Evolutionary conservation across 805 yeast species (phyloP).

Genomic region (Gaillardinia entomophila): DNA sequence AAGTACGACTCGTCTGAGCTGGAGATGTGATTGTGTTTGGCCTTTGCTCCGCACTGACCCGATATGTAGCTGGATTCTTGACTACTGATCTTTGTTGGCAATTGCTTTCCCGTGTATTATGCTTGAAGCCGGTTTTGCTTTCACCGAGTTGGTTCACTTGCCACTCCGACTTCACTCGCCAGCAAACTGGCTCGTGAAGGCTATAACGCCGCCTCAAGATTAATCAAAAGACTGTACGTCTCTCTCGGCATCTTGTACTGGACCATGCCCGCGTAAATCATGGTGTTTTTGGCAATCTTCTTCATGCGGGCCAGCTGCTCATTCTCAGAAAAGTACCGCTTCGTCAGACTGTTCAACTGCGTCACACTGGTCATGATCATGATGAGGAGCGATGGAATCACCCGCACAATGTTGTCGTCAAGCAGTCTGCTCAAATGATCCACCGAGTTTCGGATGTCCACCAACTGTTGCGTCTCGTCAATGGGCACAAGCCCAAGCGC

Average conservation of each 20-base stretch:
- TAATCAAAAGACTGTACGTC: slow-evolving; percentile 64
- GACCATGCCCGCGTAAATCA: slow-evolving; percentile 92
- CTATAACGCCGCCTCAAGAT: slow-evolving; percentile 47
- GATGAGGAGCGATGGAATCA: slow-evolving; percentile 72
- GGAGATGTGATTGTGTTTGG: too few species aligned
- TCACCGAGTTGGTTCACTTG: too few species aligned
- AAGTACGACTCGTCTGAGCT: too few species aligned
- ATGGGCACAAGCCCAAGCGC: slow-evolving; percentile 65
- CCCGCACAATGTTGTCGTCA: slow-evolving; percentile 69
- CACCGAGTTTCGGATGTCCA: slow-evolving; percentile 58
- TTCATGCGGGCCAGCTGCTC: slow-evolving; percentile 52
- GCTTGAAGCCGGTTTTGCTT: too few species aligned
- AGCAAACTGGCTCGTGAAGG: too few species aligned
- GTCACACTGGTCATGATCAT: slow-evolving; percentile 77
- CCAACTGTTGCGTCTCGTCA: slow-evolving; percentile 40
- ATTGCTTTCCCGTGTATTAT: too few species aligned
- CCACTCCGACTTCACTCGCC: too few species aligned
- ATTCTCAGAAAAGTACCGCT: slow-evolving; percentile 37
- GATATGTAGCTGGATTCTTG: too few species aligned
- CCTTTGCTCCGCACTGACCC: too few species aligned
- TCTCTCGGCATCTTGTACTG: slow-evolving; percentile 90
- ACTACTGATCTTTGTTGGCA: too few species aligned
- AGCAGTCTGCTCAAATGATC: slow-evolving; percentile 49
- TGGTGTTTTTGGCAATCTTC: slow-evolving; percentile 71
- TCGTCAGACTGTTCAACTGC: slow-evolving; percentile 44